phyloP scores from a whole-genome alignment of 345 rosid genomes.

The Lumnitzera racemosa region DNA sequence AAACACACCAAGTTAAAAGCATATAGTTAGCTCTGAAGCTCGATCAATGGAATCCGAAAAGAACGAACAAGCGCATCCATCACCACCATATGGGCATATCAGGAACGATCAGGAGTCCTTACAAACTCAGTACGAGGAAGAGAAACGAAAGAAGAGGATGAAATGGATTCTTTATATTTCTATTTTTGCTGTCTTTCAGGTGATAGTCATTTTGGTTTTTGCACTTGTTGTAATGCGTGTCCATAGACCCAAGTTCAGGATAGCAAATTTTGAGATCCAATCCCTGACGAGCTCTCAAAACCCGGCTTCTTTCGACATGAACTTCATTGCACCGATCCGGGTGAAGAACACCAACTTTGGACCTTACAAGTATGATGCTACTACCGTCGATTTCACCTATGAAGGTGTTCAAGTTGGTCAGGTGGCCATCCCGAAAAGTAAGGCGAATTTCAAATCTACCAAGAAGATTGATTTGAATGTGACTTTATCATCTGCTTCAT shows the following conservation, averaged over 20 bases:
- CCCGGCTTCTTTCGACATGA: conserved; percentile 4
- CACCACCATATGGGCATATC: too few species aligned
- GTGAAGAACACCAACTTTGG: conserved; percentile 19
- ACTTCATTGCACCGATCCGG: conserved; percentile 6
- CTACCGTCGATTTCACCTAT: conserved; percentile 6
- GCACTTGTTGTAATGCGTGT: conserved; percentile 14
- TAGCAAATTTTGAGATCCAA: conserved; percentile 3
- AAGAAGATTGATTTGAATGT: conserved; percentile 8
- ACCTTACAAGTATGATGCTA: conserved; percentile 16
- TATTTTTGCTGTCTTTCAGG: conserved; percentile 15
- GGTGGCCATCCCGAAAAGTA: conserved; percentile 6
- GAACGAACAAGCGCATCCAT: too few species aligned
- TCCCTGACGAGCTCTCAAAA: neutral
- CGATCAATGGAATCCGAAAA: too few species aligned
- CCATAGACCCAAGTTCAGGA: conserved; percentile 4
- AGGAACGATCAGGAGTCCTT: too few species aligned
- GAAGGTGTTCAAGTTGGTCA: conserved; percentile 3
- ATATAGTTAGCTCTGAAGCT: too few species aligned
- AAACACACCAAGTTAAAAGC: too few species aligned
- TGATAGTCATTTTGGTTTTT: conserved; percentile 15
- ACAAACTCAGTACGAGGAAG: neutral
- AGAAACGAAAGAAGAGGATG: conserved; percentile 10
- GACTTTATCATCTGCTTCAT: neutral
- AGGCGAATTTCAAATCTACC: conserved; percentile 18
- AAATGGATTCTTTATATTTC: conserved; percentile 6